Percentiles rank a stretch among this genome's conserved stretches.
These are phyloP conservation scores for Hypholoma sublateritium DNA, from an alignment of 768 basidiomycete species.

Conservation along the genomic window DNA sequence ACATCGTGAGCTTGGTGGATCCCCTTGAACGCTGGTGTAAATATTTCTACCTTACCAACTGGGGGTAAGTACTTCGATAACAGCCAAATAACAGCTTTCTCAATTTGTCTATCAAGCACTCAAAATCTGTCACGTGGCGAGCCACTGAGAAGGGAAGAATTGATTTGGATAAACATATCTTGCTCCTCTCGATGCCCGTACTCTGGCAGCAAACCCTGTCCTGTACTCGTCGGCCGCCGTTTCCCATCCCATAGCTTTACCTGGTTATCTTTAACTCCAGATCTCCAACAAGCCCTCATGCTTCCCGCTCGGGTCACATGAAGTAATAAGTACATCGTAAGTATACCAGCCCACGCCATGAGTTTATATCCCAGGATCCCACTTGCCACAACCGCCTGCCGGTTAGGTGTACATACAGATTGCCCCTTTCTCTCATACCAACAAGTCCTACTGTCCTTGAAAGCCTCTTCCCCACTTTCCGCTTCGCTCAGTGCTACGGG, in stretches of 20 bases:
- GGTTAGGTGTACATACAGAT: slow-evolving; percentile 4
- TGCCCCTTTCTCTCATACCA: slow-evolving; percentile 10
- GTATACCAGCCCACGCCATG: slow-evolving; percentile 21
- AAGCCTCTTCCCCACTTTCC: background rate
- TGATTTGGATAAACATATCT: slow-evolving; percentile 21
- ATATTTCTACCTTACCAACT: too few relatives aligned
- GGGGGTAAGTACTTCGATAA: too few relatives aligned
- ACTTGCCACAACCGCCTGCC: background rate
- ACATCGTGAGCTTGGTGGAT: too few relatives aligned
- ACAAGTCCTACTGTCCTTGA: slow-evolving; percentile 1
- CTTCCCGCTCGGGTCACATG: slow-evolving; percentile 25
- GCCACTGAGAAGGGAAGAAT: slow-evolving; percentile 9
- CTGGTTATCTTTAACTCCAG: slow-evolving; percentile 3
- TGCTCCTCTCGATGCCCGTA: background rate
- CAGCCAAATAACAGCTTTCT: too few relatives aligned
- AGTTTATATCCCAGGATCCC: slow-evolving; percentile 4
- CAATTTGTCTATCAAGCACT: too few relatives aligned
- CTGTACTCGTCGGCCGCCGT: background rate
- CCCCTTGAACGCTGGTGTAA: too few relatives aligned
- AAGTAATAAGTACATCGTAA: slow-evolving; percentile 24
- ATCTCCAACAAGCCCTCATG: slow-evolving; percentile 11
- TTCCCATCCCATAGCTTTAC: slow-evolving; percentile 15
- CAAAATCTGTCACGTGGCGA: too few relatives aligned
- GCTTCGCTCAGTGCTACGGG: background rate
- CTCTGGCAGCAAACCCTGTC: background rate